Percentiles rank a stretch among this genome's conserved stretches.
Evolutionary conservation across 768 basidiomycete genomes (phyloP).

Genomic region (Boletus sp.): DNA sequence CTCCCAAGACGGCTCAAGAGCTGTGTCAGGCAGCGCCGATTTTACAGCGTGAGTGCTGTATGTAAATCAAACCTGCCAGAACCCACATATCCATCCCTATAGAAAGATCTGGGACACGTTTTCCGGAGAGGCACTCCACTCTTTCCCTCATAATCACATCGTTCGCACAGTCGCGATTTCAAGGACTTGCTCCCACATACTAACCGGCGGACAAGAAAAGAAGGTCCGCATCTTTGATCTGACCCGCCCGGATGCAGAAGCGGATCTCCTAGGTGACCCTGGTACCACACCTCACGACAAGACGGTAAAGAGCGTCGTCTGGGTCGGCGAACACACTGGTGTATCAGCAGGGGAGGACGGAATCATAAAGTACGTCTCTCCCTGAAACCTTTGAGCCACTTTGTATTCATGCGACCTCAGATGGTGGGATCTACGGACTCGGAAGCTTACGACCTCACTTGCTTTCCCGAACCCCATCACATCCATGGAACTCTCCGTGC

Average conservation of each 20-base stretch:
- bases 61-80: neutral
- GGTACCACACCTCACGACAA: slow-evolving; percentile 76
- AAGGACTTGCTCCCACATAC: slow-evolving; percentile 61
- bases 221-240: slow-evolving; percentile 96
- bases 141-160: slow-evolving; percentile 98
- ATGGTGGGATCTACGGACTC: slow-evolving; percentile 95
- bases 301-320: slow-evolving; percentile 89
- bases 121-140: slow-evolving; percentile 81
- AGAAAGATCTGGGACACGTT: slow-evolving; percentile 98
- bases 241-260: slow-evolving; percentile 79
- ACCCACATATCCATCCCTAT: slow-evolving; percentile 14
- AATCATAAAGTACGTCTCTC: slow-evolving; percentile 66
- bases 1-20: slow-evolving; percentile 78
- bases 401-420: slow-evolving; percentile 40
- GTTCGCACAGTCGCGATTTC: slow-evolving; percentile 93
- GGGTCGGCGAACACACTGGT: slow-evolving; percentile 84
- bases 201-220: slow-evolving; percentile 97
- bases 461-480: slow-evolving; percentile 79
- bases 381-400: neutral
- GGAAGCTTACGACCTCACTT: slow-evolving; percentile 65
- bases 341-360: slow-evolving; percentile 94
- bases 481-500: slow-evolving; percentile 88
- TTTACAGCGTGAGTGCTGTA: slow-evolving; percentile 82
- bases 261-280: slow-evolving; percentile 69
- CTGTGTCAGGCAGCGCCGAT: slow-evolving; percentile 93